Percentiles rank a stretch among this genome's conserved stretches.
Evolutionary conservation across 345 rosid species (phyloP).

Genomic region (Melastoma malabathricum): DNA sequence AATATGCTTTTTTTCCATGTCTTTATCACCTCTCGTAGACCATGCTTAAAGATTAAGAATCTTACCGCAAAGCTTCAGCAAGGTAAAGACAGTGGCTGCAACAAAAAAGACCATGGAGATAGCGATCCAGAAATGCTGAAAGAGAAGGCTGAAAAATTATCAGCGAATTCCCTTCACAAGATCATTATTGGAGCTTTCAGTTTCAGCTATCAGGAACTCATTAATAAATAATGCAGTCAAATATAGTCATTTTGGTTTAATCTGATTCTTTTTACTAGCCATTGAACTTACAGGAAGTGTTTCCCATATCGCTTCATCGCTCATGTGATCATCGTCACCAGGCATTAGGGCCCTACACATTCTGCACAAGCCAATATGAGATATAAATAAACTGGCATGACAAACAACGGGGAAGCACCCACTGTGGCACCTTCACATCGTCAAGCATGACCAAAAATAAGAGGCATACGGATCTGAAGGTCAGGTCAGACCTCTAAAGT

Average conservation of each 20-base stretch:
- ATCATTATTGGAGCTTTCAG: slow-evolving; percentile 1
- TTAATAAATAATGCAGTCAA: background rate
- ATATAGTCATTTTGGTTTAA: slow-evolving; percentile 2
- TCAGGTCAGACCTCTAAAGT: background rate
- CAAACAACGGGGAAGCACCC: background rate
- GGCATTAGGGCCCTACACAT: slow-evolving; percentile 97
- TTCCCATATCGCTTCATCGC: slow-evolving; percentile 93
- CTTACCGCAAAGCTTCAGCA: slow-evolving; percentile 82
- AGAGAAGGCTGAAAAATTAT: slow-evolving; percentile 6
- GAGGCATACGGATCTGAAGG: no score
- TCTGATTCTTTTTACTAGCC: background rate
- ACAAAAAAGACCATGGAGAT: slow-evolving; percentile 93
- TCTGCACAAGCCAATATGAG: slow-evolving; percentile 17
- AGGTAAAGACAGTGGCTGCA: slow-evolving; percentile 82
- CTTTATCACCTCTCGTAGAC: slow-evolving; percentile 1
- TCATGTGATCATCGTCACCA: slow-evolving; percentile 80
- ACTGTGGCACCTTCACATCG: no score
- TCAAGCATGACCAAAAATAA: no score
- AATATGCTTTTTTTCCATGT: no score
- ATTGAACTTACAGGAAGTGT: slow-evolving; percentile 74
- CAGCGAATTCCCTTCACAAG: background rate
- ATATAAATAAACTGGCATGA: background rate
- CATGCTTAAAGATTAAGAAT: background rate
- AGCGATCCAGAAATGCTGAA: slow-evolving; percentile 95
- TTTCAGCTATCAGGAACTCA: background rate